These are phyloP conservation scores for Sarcocystis neurona DNA, from an alignment of 169 alveolate species.

Conservation along the genomic window DNA sequence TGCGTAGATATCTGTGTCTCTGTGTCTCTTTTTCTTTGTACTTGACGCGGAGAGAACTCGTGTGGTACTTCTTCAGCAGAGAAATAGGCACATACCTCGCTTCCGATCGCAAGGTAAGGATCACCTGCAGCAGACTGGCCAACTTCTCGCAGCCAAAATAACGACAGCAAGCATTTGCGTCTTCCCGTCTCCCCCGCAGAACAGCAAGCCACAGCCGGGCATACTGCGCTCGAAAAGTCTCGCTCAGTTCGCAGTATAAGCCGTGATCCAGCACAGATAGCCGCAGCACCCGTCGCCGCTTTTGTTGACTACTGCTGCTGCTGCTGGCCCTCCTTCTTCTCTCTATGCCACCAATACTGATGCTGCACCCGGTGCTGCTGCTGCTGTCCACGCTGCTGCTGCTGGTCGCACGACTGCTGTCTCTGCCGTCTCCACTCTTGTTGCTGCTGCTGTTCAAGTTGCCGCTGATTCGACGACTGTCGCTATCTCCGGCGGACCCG, in stretches of 20 bases:
- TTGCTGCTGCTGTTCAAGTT: no score
- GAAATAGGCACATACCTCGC: no score
- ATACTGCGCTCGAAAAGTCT: conserved; percentile 51
- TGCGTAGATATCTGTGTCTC: no score
- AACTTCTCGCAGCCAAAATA: conserved; percentile 52
- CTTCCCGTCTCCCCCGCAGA: conserved; percentile 55
- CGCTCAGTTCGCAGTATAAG: conserved; percentile 56
- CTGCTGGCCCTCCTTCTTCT: neutral
- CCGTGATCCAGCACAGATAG: conserved; percentile 65
- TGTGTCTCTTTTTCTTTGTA: no score
- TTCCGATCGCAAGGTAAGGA: conserved; percentile 57
- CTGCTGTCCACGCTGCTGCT: neutral
- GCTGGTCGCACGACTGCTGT: neutral
- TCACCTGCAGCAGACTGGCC: conserved; percentile 56
- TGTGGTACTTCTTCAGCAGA: no score
- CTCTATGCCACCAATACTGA: neutral
- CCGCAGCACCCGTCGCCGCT: conserved; percentile 37
- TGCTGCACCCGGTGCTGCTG: neutral
- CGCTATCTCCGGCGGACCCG: no score
- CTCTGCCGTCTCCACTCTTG: no score
- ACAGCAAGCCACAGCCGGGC: conserved; percentile 64
- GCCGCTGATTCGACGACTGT: no score
- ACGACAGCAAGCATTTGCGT: conserved; percentile 39
- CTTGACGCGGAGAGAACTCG: no score
- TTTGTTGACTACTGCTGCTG: neutral